phyloP scores from a whole-genome alignment of 352 stramenopile species.

The Phytophthora boehmeriae region DNA sequence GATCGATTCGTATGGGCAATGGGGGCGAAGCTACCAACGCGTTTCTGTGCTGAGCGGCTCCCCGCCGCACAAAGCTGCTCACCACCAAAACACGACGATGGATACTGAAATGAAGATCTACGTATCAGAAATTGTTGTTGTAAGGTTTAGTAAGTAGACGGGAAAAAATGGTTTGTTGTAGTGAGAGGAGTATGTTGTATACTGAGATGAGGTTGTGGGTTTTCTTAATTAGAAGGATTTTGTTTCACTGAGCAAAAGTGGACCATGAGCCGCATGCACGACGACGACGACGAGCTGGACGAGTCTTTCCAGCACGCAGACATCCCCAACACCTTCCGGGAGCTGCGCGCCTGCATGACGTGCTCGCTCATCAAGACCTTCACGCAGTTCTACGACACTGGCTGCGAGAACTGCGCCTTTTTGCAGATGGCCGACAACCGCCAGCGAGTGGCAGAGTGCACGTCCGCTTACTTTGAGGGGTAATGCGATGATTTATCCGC shows the following conservation, averaged over 20 bases:
- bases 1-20: background rate
- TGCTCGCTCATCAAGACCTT: conserved; percentile 91
- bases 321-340: conserved; percentile 89
- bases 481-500: conserved; percentile 18
- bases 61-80: conserved; percentile 28
- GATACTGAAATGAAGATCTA: too few species aligned
- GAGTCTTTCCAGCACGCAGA: conserved; percentile 82
- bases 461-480: conserved; percentile 89
- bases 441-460: conserved; percentile 88
- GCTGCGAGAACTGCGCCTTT: conserved; percentile 90
- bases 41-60: conserved; percentile 35
- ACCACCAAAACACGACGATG: conserved; percentile 42
- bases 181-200: too few species aligned
- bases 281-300: conserved; percentile 86
- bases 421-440: conserved; percentile 91
- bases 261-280: conserved; percentile 60
- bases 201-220: too few species aligned
- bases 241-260: too few species aligned
- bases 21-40: conserved; percentile 3
- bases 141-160: background rate
- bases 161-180: too few species aligned
- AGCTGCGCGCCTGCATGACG: conserved; percentile 89
- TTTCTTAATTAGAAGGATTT: too few species aligned
- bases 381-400: conserved; percentile 91
- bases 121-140: conserved; percentile 3